Base-by-base conservation (phyloP, 345 rosid genomes). In the Pistacia atlantica region DNA sequence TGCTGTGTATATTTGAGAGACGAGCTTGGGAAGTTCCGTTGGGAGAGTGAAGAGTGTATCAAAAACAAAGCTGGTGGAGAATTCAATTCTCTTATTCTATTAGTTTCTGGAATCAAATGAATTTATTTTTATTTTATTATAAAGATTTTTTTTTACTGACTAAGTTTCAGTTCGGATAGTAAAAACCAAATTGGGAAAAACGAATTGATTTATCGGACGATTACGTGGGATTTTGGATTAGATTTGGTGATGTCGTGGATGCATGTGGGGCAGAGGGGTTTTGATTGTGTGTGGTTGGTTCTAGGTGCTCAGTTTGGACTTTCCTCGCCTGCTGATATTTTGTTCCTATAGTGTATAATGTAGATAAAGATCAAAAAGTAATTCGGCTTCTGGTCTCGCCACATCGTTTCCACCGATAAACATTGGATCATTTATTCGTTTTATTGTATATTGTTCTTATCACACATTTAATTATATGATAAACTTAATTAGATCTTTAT, bases 11-110 rank as follows among this genome's bases (percentile, higher is more conserved):
- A 46, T 17, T 35, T 71, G 59, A 37, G 8, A 18, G 33, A 69
- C 9, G 7, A 17, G 79, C 90, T 77, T 86, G 52, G 92, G 80
- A 65, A 71, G 81, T 71, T 84, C 92, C 90, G 97, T 78, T 61
- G 83, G 71, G 65, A 75, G 59, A 61, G 82, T 64, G 75, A 31
- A 42, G 77, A 56, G 77, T 37, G 74, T 35, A 12, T 51, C 60
- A 71, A 83, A 55, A 80, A 77, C 83, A 37, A 77, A 58, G 65
- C 52, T 75, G 83, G 79, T 76, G 84, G 65, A 74, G 84, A 83
- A 52, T 66, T 77, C 83, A 45, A 52, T 67, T 68, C 51, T 58
- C 28, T 18, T 51, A 18, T 45, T 59, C 62, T 61, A 11, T 31
- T 1, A 7, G 46, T 5, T 6, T 42, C 0, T 42, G 46, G 46